Evolutionary conservation across 306 rosid genomes (phyloP), one percentile per base, ranked within the genome.

Genomic region (Quercus glauca): DNA sequence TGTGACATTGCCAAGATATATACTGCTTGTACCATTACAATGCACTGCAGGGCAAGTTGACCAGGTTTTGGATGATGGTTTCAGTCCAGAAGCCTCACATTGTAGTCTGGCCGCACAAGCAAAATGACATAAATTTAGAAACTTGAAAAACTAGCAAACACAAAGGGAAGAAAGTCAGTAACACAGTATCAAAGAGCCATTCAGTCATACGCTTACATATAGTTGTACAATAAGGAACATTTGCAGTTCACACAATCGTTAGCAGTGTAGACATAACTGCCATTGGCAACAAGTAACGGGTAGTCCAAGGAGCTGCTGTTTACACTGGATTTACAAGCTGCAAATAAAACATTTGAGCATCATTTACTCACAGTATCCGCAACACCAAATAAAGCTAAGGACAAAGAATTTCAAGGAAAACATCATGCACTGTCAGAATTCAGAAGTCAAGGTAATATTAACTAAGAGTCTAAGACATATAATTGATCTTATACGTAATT

Each of bases 251-350:
- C 90, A 33, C 99, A 95, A 17, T 79, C 57, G 55, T 78, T 33
- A 12, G 99, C 99, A 6, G 97, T 93, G 71, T 88, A 85, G 56
- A 35, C 67, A 21, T 86, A 80, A 45, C 92, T 88, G 10, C 69
- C 84, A 29, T 82, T 88, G 5, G 97, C 53, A 21, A 91, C 89
- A 37, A 89, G 93, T 45, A 93, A 60, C 1, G 92, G 89, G 83
- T n/a, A 72, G 75, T 93, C 98, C 41, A 73, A 12, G 1, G 98
- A 89, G 59, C 11, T 77, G 25, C 73, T 80, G 53, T 1, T 76
- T 61, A 95, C 74, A 23, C 73, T 67, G 3, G 96, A 89, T 1
- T 86, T 67, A 85, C 98, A 95, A 83, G 90, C 99, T 95, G 89
- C 78, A 65, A 43, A 28, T 52, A 41, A 21, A 52, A 18, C 28